A percentile compares a stretch with the other conserved stretches of the same genome.
These are phyloP conservation scores for Aspergillus olivimuriae DNA, from an alignment of 495 filamentous ascomycete species.

Conservation along the genomic window DNA sequence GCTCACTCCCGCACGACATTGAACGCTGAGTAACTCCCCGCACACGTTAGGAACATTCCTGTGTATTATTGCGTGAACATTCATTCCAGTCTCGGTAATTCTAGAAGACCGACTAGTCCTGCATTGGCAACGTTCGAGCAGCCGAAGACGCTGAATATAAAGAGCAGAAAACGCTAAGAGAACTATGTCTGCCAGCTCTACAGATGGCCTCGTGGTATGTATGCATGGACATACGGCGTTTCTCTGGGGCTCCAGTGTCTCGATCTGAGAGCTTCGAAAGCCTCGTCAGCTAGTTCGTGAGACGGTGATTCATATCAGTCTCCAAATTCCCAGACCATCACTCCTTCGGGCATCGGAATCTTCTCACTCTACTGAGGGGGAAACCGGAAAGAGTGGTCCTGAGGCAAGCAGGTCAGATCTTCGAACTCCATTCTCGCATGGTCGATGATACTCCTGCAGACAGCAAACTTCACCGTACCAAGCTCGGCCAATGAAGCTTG, in stretches of 20 bases:
- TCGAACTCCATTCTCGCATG: too few relatives aligned
- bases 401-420: too few relatives aligned
- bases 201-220: too few relatives aligned
- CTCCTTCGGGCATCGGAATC: too few relatives aligned
- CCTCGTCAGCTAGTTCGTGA: slow-evolving; percentile 2
- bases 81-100: slow-evolving; percentile 15
- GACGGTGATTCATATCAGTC: background rate
- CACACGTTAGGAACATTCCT: slow-evolving; percentile 23
- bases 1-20: slow-evolving; percentile 18
- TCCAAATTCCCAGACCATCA: too few relatives aligned
- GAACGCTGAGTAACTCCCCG: slow-evolving; percentile 18
- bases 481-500: too few relatives aligned
- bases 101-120: slow-evolving; percentile 19
- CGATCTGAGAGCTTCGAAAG: too few relatives aligned
- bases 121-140: slow-evolving; percentile 26
- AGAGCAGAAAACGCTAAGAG: slow-evolving; percentile 29
- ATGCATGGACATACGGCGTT: slow-evolving; percentile 7
- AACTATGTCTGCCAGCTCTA: too few relatives aligned
- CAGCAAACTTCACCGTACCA: too few relatives aligned
- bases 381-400: too few relatives aligned
- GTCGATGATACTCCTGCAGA: too few relatives aligned
- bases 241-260: slow-evolving; percentile 8
- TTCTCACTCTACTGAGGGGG: too few relatives aligned
- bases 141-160: slow-evolving; percentile 27
- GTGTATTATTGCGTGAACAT: slow-evolving; percentile 20